These are phyloP conservation scores for Candida ponderosae DNA, from an alignment of 805 yeast genomes.

Conservation along the genomic window DNA sequence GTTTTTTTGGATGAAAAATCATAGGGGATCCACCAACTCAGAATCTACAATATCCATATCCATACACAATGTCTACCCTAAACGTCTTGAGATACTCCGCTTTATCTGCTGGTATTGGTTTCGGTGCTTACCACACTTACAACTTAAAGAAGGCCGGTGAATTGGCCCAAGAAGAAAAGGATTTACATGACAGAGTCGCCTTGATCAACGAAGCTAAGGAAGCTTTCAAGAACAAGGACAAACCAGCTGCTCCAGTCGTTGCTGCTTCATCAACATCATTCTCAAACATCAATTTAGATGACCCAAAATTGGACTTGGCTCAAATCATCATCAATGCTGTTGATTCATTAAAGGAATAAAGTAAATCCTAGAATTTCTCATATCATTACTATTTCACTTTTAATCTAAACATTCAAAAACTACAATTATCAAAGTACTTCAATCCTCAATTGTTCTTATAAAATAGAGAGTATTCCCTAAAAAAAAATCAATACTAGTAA, in stretches of 20 bases:
- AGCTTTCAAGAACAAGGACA: constrained; percentile 46
- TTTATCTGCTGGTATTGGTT: constrained; percentile 77
- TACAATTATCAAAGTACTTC: no score
- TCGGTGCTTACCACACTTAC: constrained; percentile 83
- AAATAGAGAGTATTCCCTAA: no score
- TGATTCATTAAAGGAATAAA: constrained; percentile 30
- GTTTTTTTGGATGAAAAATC: not conserved
- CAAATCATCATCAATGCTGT: constrained; percentile 58
- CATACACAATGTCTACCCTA: not conserved
- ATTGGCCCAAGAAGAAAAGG: constrained; percentile 47
- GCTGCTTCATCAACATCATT: constrained; percentile 29
- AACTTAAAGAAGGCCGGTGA: constrained; percentile 53
- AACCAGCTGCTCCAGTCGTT: constrained; percentile 34
- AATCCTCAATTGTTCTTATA: no score
- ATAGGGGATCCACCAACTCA: no score
- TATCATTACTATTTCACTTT: no score
- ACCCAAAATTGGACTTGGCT: constrained; percentile 85
- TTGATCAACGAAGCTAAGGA: constrained; percentile 85
- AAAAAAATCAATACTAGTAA: no score
- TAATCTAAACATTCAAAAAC: no score
- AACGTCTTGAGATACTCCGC: constrained; percentile 91
- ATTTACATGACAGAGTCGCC: constrained; percentile 58
- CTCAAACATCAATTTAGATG: constrained; percentile 65
- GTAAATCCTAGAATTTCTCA: no score
- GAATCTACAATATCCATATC: no score